Base-by-base conservation (phyloP, 2,329 filamentous ascomycete species). In the Aspergillus proliferans region DNA sequence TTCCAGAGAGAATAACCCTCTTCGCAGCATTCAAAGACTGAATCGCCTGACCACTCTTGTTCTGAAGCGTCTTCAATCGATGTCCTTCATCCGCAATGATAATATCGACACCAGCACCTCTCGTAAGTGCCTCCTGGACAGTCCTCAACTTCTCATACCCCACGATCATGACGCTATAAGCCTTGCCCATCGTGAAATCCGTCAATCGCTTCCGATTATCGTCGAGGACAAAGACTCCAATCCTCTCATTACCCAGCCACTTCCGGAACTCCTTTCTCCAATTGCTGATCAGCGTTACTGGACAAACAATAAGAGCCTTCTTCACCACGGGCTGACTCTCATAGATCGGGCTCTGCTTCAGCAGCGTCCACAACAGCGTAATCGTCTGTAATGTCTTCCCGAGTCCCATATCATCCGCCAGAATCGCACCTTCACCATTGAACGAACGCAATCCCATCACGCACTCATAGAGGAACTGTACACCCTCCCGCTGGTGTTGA, bases 371-470 rank as follows among this genome's bases (percentile, higher is more conserved):
- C 10, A 88, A 62, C 42, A 88, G 67, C 3, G 85, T 74, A 58
- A 88, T 88, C 0, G 85, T 87, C 59, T 88, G 85, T 30, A 88
- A 63, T 1, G 85, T 87, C 68, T 88, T 88, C 18, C 85, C 85
- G 2, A 88, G 66, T 0, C 85, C 85, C 85, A 88, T 88, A 57
- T 88, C 85, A 61, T 88, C 85, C 1, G 85, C 85, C 44, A 88
- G 71, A 50, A 88, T 83, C 3, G 84, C 85, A 21, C 85, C 85
- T 65, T 85, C 78, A 1, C 85, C 84, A 57, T 80, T 80, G 52
- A 79, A 83, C 39, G 76, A 71, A 39, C 83, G 76, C 76, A 87
- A 79, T 4, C 85, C 85, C 85, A 88, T 88, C 0, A 88, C 82
- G 61, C 85, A 87, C 66, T 88, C 85, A 59, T 88, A 88, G 40